phyloP scores from a whole-genome alignment of 2,329 filamentous ascomycete genomes.

The Sporothrix curviconia region DNA sequence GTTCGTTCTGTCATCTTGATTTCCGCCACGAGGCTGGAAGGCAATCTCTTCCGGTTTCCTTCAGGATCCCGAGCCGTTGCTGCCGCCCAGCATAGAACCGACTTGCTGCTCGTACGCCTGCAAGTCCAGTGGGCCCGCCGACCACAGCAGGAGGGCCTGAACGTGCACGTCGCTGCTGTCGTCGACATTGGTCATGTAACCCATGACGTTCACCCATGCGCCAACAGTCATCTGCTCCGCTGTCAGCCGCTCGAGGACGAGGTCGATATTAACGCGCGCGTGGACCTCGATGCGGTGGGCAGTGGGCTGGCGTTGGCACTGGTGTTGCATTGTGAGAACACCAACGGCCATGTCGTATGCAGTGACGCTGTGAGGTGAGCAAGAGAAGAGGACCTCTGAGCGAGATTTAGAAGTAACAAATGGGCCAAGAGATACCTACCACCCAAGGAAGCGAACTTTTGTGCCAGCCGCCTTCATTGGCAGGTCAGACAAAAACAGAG shows the following conservation, averaged over 20 bases:
- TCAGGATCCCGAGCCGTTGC: too few relatives aligned
- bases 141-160: conserved; percentile 73
- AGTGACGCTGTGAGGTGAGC: conserved; percentile 32
- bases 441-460: conserved; percentile 91
- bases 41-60: too few relatives aligned
- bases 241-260: conserved; percentile 61
- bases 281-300: conserved; percentile 27
- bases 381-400: too few relatives aligned
- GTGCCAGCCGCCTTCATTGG: conserved; percentile 45
- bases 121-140: conserved; percentile 65
- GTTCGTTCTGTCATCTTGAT: too few relatives aligned
- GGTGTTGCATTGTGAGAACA: conserved; percentile 61
- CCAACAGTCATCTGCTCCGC: conserved; percentile 61
- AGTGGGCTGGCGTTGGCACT: conserved; percentile 42
- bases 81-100: conserved; percentile 15
- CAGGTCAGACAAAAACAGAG: conserved; percentile 57
- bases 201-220: conserved; percentile 85
- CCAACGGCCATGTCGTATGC: conserved; percentile 49
- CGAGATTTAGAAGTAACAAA: background rate
- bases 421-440: conserved; percentile 51
- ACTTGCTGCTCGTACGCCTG: conserved; percentile 62
- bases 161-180: conserved; percentile 38
- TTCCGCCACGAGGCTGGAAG: too few relatives aligned
- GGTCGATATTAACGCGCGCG: conserved; percentile 62
- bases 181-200: conserved; percentile 53